Base-by-base conservation (phyloP, 805 yeast genomes). In the Metschnikowia lachancei region DNA sequence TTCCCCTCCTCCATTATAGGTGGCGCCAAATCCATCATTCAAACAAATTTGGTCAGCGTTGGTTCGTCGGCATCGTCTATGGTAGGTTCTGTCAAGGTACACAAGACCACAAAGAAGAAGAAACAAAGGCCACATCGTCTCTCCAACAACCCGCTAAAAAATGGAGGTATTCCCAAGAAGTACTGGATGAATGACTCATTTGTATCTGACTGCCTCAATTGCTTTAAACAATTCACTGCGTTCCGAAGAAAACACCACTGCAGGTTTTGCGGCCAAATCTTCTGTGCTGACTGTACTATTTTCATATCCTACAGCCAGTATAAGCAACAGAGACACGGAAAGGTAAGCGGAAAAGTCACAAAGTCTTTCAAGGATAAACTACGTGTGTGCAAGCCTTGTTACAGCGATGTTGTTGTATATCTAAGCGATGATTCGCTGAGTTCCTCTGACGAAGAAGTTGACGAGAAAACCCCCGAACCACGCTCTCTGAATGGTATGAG, bases 121-220 rank as follows among this genome's bases (percentile, higher is more conserved):
- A 63, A 56, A 47, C 65, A 56, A 50, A 62, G 59, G 43, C 66
- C 65, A 2, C 62, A 60, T 36, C 55, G 59, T 28, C 51, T 63
- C 6, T 66, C 70, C 1, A 69, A 70, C 38, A 72, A 72, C 42
- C 77, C 77, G 1, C 62, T 72, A 46, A 72, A 72, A 49, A 64
- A 60, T 35, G 77, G 77, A 33, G 82, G 85, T 1, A 73, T 84
- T 3, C 82, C 85, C 2, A 78, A 79, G 49, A 92, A 89, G 60
- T 92, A 89, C 62, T 92, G 99, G 99, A 84, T 92, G 88, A 89
- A 91, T 58, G 97, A 92, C 67, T 87, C 92, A 35, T 87, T 89
- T 49, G 96, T 95, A 0, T 78, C 83, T 8, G 94, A 89, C 51
- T 92, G 99, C 59, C 81, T 89, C 47, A 76, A 84, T 13, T 92